Base-by-base conservation (phyloP, 495 filamentous ascomycete species). In the Penicillium desertorum region DNA sequence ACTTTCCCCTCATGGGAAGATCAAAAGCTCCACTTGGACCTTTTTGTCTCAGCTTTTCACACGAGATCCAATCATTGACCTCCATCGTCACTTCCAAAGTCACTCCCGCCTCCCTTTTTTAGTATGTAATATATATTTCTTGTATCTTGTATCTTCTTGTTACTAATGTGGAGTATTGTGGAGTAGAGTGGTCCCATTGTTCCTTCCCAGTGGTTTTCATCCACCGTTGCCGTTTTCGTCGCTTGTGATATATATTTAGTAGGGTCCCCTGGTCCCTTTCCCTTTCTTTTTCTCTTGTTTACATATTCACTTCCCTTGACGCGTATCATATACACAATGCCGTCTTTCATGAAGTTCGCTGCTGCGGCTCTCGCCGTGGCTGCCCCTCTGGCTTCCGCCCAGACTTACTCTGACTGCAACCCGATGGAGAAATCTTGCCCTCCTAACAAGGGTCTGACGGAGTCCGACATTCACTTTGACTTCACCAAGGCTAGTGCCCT, bases 381-480 rank as follows among this genome's bases (percentile, higher is more conserved):
- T 42, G 65, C 73, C 30, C 73, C 76, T 25, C 48, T 72, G 16
- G 63, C 61, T 36, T 64, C 71, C 34, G 78, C 79, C n/a, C 79
- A 81, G 67, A 77, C 78, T 32, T 80, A 62, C 61, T 74, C 71
- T 11, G 58, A 71, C 51, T 80, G 77, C 63, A 73, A 78, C 56
- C 76, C 77, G 3, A 51, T 74, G 14, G 58, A 77, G 47, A 64
- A 70, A 66, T 65, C 48, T 14, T 91, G 88, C 67, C 79, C 84
- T 5, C 62, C 82, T 37, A 74, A 90, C 68, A 76, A 78, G 14
- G 89, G 84, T 51, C 72, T 90, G 32, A 77, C 79, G 36, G 78
- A 76, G 43, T 70, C 68, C 27, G 63, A 71, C 59, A 81, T 80
- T 66, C 79, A 71, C 57, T 76, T 82, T 63, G 87, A 92, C 73